These are phyloP conservation scores for Anthoceros angustus DNA, from an alignment of 225 moss, liverwort and hornwort species.

Conservation along the genomic window DNA sequence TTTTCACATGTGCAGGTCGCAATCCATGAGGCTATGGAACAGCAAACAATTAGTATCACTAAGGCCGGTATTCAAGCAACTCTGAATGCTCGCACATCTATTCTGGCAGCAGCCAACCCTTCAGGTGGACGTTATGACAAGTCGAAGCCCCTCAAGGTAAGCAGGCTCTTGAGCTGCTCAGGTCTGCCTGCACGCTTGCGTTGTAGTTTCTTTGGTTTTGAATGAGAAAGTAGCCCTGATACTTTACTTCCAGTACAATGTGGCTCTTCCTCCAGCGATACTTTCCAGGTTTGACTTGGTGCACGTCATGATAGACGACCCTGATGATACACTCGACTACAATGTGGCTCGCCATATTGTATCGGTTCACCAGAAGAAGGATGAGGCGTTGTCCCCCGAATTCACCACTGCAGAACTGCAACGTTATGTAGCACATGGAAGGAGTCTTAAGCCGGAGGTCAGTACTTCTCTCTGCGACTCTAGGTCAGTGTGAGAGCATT, in stretches of 20 bases:
- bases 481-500: conserved; percentile 21
- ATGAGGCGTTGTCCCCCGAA: conserved; percentile 66
- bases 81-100: conserved; percentile 91
- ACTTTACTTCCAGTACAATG: conserved; percentile 65
- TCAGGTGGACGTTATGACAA: conserved; percentile 98
- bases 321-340: conserved; percentile 75
- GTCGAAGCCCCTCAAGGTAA: conserved; percentile 91
- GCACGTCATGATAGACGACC: conserved; percentile 96
- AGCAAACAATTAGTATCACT: conserved; percentile 99
- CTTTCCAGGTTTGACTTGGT: conserved; percentile 97
- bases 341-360: conserved; percentile 88
- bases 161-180: conserved; percentile 4
- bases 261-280: conserved; percentile 94
- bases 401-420: conserved; percentile 79
- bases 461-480: neutral
- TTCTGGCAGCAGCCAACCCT: conserved; percentile 96
- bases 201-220: neutral
- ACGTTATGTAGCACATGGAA: conserved; percentile 92
- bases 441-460: conserved; percentile 79
- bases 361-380: conserved; percentile 78
- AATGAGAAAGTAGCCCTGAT: neutral
- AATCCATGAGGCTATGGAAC: conserved; percentile 99
- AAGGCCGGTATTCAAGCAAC: conserved; percentile 99
- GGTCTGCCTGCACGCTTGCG: neutral
- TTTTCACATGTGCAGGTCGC: conserved; percentile 57